Conservation (phyloP, 371 early-diverging fungal species). For the Mucor plumbeus region DNA sequence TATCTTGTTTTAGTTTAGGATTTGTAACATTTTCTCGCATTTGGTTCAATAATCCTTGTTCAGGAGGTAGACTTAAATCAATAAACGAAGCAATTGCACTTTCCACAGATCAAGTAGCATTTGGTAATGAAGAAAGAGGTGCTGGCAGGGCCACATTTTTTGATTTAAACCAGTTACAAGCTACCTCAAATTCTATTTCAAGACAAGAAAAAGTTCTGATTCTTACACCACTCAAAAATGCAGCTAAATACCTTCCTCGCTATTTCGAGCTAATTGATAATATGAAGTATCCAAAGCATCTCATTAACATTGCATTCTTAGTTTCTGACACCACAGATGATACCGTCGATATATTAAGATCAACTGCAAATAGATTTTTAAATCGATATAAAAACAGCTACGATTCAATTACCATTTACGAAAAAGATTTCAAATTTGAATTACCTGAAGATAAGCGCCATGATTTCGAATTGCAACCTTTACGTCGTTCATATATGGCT, state of each 20-base stretch:
- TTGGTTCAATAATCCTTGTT: neutral
- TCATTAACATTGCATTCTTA: constrained; percentile 63
- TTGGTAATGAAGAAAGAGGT: neutral
- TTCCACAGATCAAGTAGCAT: constrained; percentile 4
- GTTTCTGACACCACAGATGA: constrained; percentile 59
- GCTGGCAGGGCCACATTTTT: constrained; percentile 29
- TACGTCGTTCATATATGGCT: constrained; percentile 63
- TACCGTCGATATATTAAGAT: constrained; percentile 49
- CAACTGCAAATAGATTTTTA: constrained; percentile 34
- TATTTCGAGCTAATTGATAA: constrained; percentile 60
- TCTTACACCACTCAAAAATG: constrained; percentile 68
- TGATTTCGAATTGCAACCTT: constrained; percentile 50
- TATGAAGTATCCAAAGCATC: constrained; percentile 59
- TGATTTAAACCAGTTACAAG: constrained; percentile 36
- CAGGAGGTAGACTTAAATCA: neutral
- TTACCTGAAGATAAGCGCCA: constrained; percentile 61
- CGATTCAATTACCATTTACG: constrained; percentile 54
- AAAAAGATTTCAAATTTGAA: constrained; percentile 56
- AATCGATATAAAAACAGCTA: constrained; percentile 43
- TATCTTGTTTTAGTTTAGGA: neutral
- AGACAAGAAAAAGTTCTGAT: constrained; percentile 54
- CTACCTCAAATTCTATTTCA: constrained; percentile 18
- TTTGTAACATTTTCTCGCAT: constrained; percentile 10
- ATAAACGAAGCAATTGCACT: constrained; percentile 3
- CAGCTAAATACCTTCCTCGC: constrained; percentile 52